Percentiles rank a stretch among this genome's conserved stretches.
Evolutionary conservation across 2,329 filamentous ascomycete species (phyloP).

Genomic region (Lachnellula cervina): DNA sequence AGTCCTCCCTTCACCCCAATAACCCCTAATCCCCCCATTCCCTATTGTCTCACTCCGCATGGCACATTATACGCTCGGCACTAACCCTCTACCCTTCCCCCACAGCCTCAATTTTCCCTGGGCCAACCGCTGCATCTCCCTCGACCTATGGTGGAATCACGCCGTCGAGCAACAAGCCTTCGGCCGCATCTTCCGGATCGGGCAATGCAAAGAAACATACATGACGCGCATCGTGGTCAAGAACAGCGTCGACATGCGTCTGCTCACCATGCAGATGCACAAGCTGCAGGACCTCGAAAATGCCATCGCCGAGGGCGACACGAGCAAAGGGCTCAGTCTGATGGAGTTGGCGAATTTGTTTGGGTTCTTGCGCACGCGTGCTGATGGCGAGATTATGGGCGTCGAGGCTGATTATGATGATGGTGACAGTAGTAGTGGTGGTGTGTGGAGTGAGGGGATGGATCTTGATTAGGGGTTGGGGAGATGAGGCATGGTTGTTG

Average conservation of each 20-base stretch:
- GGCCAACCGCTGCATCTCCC: conserved; percentile 41
- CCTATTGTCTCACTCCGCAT: background rate
- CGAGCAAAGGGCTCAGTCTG: conserved; percentile 20
- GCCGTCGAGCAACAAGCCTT: conserved; percentile 56
- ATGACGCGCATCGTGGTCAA: conserved; percentile 53
- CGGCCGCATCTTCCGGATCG: conserved; percentile 57
- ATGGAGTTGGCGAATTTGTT: conserved; percentile 43
- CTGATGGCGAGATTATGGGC: conserved; percentile 28
- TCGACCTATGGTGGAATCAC: conserved; percentile 36
- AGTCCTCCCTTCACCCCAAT: conserved; percentile 29
- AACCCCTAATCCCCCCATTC: background rate
- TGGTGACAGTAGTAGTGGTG: conserved; percentile 5
- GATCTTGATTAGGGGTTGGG: background rate
- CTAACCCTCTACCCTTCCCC: background rate
- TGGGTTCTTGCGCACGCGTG: conserved; percentile 36
- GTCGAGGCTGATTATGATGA: conserved; percentile 26
- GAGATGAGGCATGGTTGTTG: background rate
- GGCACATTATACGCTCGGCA: background rate
- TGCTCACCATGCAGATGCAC: conserved; percentile 49
- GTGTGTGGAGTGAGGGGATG: background rate
- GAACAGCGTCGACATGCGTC: conserved; percentile 52
- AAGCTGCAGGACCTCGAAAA: conserved; percentile 47
- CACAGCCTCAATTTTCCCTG: conserved; percentile 51
- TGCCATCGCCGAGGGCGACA: conserved; percentile 21
- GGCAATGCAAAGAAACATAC: conserved; percentile 55